phyloP scores from a whole-genome alignment of 2,329 filamentous ascomycete species.

The Apiospora phragmitis region DNA sequence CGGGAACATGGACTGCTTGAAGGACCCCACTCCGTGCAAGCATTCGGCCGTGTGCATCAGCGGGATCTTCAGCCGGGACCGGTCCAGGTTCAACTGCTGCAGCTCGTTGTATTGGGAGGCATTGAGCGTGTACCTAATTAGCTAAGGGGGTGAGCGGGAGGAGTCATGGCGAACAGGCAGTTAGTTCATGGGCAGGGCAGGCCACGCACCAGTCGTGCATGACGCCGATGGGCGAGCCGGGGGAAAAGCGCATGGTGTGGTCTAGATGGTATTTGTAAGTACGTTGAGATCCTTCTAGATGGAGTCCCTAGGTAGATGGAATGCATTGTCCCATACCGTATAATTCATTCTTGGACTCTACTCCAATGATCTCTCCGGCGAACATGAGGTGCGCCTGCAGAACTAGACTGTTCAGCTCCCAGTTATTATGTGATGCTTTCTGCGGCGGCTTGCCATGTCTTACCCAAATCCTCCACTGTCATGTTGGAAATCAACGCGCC shows the following conservation, averaged over 20 bases:
- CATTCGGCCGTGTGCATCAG: constrained; percentile 45
- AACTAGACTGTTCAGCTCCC: constrained; percentile 21
- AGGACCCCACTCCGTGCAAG: constrained; percentile 44
- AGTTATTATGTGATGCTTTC: neutral
- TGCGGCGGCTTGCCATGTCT: neutral
- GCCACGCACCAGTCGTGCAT: constrained; percentile 43
- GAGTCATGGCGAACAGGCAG: too few species aligned
- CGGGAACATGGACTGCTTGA: constrained; percentile 47
- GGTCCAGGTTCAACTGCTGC: constrained; percentile 38
- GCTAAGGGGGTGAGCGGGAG: neutral
- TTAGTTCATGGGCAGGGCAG: too few species aligned
- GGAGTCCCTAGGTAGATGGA: neutral
- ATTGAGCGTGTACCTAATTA: constrained; percentile 39
- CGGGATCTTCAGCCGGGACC: constrained; percentile 39
- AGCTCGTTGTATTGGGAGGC: constrained; percentile 42
- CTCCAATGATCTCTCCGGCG: constrained; percentile 41
- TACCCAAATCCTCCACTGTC: constrained; percentile 3
- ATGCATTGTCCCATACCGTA: constrained; percentile 30
- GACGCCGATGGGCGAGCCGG: constrained; percentile 39
- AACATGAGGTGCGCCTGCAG: constrained; percentile 47
- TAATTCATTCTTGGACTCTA: constrained; percentile 37
- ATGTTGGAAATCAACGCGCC: neutral
- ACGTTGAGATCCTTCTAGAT: neutral
- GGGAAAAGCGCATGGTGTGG: constrained; percentile 36
- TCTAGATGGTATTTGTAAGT: constrained; percentile 25